Percentiles rank a stretch among this genome's conserved stretches.
These are phyloP conservation scores for Vigna unguiculata DNA, from an alignment of 306 rosid genomes.

Conservation along the genomic window DNA sequence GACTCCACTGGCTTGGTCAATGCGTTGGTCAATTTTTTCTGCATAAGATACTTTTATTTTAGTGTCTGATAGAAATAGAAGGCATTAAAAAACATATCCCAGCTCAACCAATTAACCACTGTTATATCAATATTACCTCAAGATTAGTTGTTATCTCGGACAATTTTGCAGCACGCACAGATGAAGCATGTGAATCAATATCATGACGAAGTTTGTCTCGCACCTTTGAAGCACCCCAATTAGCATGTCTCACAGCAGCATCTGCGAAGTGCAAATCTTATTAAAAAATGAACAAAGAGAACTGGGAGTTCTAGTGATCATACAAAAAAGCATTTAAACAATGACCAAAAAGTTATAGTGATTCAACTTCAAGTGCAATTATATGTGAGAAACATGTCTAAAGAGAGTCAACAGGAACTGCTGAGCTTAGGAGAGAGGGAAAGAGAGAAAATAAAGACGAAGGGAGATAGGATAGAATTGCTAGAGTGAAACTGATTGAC, in stretches of 20 bases:
- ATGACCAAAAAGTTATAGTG: not conserved
- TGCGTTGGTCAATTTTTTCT: slow-evolving; percentile 67
- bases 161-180: slow-evolving; percentile 63
- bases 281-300: slow-evolving; percentile 19
- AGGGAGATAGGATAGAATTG: not conserved
- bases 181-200: slow-evolving; percentile 66
- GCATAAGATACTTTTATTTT: slow-evolving; percentile 42
- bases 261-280: slow-evolving; percentile 55
- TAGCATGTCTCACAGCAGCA: slow-evolving; percentile 65
- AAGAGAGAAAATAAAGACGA: not conserved
- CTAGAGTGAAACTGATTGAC: not conserved
- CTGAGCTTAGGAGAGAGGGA: not conserved
- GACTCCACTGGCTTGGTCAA: slow-evolving; percentile 76
- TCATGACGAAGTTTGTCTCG: slow-evolving; percentile 78
- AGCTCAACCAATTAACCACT: slow-evolving; percentile 34
- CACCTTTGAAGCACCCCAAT: slow-evolving; percentile 75
- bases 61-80: slow-evolving; percentile 31
- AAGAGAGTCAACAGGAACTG: slow-evolving; percentile 14
- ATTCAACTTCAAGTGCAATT: slow-evolving; percentile 18
- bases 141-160: slow-evolving; percentile 53
- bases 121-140: slow-evolving; percentile 60
- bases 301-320: slow-evolving; percentile 1
- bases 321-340: slow-evolving; percentile 13
- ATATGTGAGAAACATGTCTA: slow-evolving; percentile 23
- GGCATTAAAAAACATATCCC: slow-evolving; percentile 27